phyloP scores from a whole-genome alignment of 352 stramenopile genomes.

The Phytophthora cactorum region DNA sequence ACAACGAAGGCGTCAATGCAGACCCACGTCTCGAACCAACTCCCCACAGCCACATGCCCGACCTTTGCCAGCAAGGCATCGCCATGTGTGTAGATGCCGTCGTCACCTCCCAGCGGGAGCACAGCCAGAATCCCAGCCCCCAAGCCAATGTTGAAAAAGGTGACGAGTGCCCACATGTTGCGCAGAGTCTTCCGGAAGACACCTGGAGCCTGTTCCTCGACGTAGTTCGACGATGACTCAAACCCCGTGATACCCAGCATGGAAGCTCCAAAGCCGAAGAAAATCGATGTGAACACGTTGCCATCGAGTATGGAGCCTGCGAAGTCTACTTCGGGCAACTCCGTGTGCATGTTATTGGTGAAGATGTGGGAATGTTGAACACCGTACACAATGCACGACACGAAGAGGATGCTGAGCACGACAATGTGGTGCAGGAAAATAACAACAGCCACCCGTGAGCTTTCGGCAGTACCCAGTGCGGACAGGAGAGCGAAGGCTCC shows the following conservation, averaged over 20 bases:
- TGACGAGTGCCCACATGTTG: slow-evolving; percentile 83
- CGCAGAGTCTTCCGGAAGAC: slow-evolving; percentile 75
- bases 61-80: slow-evolving; percentile 77
- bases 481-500: slow-evolving; percentile 75
- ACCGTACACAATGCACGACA: slow-evolving; percentile 59
- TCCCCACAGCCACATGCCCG: slow-evolving; percentile 41
- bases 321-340: slow-evolving; percentile 65
- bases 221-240: slow-evolving; percentile 86
- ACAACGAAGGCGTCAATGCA: slow-evolving; percentile 90
- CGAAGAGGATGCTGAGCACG: slow-evolving; percentile 63
- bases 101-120: slow-evolving; percentile 61
- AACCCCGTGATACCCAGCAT: slow-evolving; percentile 92
- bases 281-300: slow-evolving; percentile 53
- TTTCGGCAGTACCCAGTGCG: slow-evolving; percentile 74
- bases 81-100: slow-evolving; percentile 55
- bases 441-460: slow-evolving; percentile 64
- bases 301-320: slow-evolving; percentile 43
- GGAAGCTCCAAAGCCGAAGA: slow-evolving; percentile 74
- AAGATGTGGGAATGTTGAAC: slow-evolving; percentile 64
- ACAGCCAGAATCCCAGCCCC: slow-evolving; percentile 68
- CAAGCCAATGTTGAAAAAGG: slow-evolving; percentile 87
- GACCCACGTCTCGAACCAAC: slow-evolving; percentile 60
- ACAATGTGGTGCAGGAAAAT: slow-evolving; percentile 85
- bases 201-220: slow-evolving; percentile 80
- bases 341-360: slow-evolving; percentile 61